These are phyloP conservation scores for Ustilago crameri DNA, from an alignment of 1,284 basidiomycete species.

Conservation along the genomic window DNA sequence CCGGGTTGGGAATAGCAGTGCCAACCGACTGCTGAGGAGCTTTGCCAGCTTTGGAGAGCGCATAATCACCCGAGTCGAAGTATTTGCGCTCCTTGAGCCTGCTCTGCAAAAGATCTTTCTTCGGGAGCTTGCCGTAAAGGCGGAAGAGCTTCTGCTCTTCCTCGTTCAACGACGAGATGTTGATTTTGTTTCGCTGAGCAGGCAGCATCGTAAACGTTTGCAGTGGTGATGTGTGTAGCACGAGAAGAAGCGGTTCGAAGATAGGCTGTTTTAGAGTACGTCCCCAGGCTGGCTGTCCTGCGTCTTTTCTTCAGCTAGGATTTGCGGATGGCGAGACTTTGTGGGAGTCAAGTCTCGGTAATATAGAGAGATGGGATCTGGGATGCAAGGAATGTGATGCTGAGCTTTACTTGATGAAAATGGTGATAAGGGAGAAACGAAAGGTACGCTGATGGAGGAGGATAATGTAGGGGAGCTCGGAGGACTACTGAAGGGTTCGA, in stretches of 20 bases:
- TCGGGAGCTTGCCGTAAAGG: slow-evolving; percentile 92
- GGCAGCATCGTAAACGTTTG: slow-evolving; percentile 76
- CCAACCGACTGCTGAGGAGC: slow-evolving; percentile 87
- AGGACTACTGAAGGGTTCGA: neutral
- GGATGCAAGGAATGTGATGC: too few species aligned
- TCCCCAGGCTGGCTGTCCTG: too few species aligned
- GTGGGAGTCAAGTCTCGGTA: too few species aligned
- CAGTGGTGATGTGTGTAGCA: neutral
- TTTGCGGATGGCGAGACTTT: too few species aligned
- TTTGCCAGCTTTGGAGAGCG: slow-evolving; percentile 91
- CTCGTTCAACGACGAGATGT: slow-evolving; percentile 86
- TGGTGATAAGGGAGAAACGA: too few species aligned
- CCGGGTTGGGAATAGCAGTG: slow-evolving; percentile 92
- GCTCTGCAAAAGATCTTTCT: slow-evolving; percentile 91
- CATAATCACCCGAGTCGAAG: slow-evolving; percentile 97
- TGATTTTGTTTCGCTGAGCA: slow-evolving; percentile 86
- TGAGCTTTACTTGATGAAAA: too few species aligned
- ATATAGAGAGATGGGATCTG: too few species aligned
- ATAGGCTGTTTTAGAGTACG: neutral
- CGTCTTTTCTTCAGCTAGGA: too few species aligned
- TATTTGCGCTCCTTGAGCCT: slow-evolving; percentile 99
- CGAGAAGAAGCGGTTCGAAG: neutral
- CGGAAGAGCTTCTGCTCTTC: slow-evolving; percentile 94
- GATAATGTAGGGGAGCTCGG: neutral
- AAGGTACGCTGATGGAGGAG: neutral